Evolutionary conservation across 495 filamentous ascomycete genomes (phyloP).

Genomic region (Glutinoglossum americanum): DNA sequence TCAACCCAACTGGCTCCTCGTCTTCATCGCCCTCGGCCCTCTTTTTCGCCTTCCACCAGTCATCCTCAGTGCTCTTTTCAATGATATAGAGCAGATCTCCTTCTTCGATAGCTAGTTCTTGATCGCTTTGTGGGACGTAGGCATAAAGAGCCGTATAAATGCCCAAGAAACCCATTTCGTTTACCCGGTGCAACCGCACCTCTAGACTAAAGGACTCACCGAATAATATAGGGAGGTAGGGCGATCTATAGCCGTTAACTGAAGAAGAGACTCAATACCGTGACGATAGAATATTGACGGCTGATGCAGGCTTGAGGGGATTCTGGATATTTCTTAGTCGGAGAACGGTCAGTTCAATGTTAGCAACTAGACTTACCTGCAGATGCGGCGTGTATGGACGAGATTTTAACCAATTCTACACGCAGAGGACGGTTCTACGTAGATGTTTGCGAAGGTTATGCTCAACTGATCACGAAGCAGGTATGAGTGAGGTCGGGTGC

Average conservation of each 20-base stretch:
- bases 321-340: not conserved
- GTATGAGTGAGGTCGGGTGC: not conserved
- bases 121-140: slow-evolving; percentile 72
- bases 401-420: not conserved
- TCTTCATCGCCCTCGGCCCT: slow-evolving; percentile 79
- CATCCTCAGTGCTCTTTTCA: slow-evolving; percentile 75
- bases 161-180: slow-evolving; percentile 56
- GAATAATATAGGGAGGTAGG: not conserved
- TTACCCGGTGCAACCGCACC: not conserved
- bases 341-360: not conserved
- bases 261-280: not conserved
- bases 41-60: slow-evolving; percentile 98
- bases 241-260: not conserved
- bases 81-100: slow-evolving; percentile 84
- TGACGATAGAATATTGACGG: not conserved
- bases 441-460: not conserved
- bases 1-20: slow-evolving; percentile 80
- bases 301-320: not conserved
- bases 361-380: not conserved
- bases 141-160: slow-evolving; percentile 86
- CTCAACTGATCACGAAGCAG: not conserved
- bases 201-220: not conserved
- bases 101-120: slow-evolving; percentile 70
- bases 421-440: not conserved
- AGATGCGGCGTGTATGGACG: not conserved